A percentile compares a stretch with the other conserved stretches of the same genome.
Evolutionary conservation across 2,329 filamentous ascomycete species (phyloP).

Genomic region (Dryadomyces quercivorus): DNA sequence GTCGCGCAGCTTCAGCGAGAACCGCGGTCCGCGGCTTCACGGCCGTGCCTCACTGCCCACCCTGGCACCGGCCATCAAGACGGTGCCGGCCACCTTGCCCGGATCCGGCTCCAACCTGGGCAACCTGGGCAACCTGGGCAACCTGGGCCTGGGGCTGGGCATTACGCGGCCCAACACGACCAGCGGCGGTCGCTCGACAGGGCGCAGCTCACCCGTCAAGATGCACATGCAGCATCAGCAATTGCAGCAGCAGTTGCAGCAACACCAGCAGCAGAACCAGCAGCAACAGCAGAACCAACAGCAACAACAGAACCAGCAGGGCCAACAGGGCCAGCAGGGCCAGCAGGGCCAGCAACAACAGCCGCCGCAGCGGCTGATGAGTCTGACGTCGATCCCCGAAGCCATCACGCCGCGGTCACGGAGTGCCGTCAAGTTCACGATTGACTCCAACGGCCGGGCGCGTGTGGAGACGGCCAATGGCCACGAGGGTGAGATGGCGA

Average conservation of each 20-base stretch:
- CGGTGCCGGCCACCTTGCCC: constrained; percentile 8
- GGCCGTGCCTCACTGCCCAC: constrained; percentile 30
- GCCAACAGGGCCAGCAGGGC: too few relatives aligned
- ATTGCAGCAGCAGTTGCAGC: constrained; percentile 5
- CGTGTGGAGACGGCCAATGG: constrained; percentile 41
- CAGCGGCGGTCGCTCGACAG: constrained; percentile 26
- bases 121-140: background rate
- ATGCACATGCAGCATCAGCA: constrained; percentile 29
- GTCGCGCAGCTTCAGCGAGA: constrained; percentile 43
- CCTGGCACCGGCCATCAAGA: constrained; percentile 32
- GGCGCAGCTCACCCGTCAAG: constrained; percentile 41
- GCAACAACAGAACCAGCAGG: too few relatives aligned
- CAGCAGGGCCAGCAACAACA: too few relatives aligned
- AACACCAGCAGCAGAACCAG: constrained; percentile 18
- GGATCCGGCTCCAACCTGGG: background rate
- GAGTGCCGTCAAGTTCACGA: constrained; percentile 49
- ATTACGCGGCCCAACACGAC: constrained; percentile 23
- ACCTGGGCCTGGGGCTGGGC: constrained; percentile 14
- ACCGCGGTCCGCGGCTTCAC: constrained; percentile 30
- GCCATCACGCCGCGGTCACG: constrained; percentile 26
- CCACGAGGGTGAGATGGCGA: constrained; percentile 22
- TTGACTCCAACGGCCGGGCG: constrained; percentile 49
- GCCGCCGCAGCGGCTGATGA: constrained; percentile 35
- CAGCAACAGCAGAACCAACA: constrained; percentile 18
- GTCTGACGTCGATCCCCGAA: constrained; percentile 47